These are phyloP conservation scores for Microcyclospora tardicrescens DNA, from an alignment of 2,329 filamentous ascomycete species.

Conservation along the genomic window DNA sequence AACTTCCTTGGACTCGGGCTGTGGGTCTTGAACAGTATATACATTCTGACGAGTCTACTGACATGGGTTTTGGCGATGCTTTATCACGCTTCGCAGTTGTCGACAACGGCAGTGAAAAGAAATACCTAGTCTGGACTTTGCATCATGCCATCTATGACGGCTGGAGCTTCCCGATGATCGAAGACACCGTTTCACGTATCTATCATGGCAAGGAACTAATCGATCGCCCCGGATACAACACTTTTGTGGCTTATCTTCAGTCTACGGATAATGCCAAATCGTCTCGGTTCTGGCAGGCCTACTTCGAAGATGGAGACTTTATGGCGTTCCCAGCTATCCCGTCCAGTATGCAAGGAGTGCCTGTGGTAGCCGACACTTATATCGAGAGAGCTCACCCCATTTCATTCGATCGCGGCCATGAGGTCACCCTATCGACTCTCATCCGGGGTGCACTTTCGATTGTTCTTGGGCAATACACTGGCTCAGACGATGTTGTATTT, in stretches of 20 bases:
- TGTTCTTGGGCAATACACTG: background rate
- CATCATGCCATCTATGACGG: slow-evolving; percentile 32
- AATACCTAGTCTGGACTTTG: slow-evolving; percentile 21
- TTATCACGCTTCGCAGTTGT: slow-evolving; percentile 28
- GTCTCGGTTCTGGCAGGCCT: slow-evolving; percentile 23
- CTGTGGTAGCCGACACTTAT: slow-evolving; percentile 18
- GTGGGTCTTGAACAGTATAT: slow-evolving; percentile 23
- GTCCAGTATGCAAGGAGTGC: no score
- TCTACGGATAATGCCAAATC: slow-evolving; percentile 12
- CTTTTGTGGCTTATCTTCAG: slow-evolving; percentile 24
- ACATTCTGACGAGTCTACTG: slow-evolving; percentile 19
- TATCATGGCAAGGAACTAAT: no score
- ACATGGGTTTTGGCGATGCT: slow-evolving; percentile 28
- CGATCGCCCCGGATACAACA: slow-evolving; percentile 1
- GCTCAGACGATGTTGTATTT: background rate
- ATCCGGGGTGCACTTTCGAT: background rate
- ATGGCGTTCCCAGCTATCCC: slow-evolving; percentile 24
- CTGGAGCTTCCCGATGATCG: slow-evolving; percentile 24
- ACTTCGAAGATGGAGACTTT: slow-evolving; percentile 17
- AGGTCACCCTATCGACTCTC: background rate
- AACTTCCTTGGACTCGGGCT: slow-evolving; percentile 19
- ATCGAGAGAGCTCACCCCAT: slow-evolving; percentile 11
- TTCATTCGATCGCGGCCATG: background rate
- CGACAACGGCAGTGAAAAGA: slow-evolving; percentile 3
- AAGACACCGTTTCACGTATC: no score